A percentile compares a stretch with the other conserved stretches of the same genome.
These are phyloP conservation scores for Melocanna baccifera DNA, from an alignment of 176 grass and related monocot species.

Conservation along the genomic window DNA sequence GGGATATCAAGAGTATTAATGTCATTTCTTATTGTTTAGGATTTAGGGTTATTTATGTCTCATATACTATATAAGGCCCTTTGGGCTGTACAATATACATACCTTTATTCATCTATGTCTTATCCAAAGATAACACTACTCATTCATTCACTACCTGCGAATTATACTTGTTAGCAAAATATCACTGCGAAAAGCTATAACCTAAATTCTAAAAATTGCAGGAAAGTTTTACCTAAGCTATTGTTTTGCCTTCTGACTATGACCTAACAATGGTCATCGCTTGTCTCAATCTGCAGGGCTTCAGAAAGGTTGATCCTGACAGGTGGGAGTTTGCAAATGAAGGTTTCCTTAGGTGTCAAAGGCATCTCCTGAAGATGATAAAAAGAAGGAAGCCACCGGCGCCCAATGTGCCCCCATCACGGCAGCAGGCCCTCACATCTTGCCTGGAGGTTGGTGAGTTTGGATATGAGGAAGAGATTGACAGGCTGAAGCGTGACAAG, in stretches of 20 bases:
- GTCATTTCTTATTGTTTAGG: too few relatives aligned
- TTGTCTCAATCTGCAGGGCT: conserved; percentile 59
- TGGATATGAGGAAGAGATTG: conserved; percentile 77
- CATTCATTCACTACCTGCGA: conserved; percentile 23
- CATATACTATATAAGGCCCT: too few relatives aligned
- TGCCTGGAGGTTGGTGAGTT: conserved; percentile 76
- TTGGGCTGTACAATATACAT: too few relatives aligned
- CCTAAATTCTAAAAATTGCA: not conserved
- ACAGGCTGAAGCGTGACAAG: conserved; percentile 67
- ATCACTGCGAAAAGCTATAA: not conserved
- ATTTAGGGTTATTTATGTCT: too few relatives aligned
- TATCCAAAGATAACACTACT: too few relatives aligned
- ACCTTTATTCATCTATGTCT: too few relatives aligned
- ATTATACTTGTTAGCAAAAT: not conserved
- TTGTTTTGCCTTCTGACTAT: not conserved
- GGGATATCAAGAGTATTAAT: too few relatives aligned
- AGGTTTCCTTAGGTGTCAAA: conserved; percentile 78
- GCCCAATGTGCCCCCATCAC: conserved; percentile 12
- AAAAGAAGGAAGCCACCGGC: conserved; percentile 69
- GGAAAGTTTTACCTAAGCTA: not conserved
- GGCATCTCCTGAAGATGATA: conserved; percentile 74
- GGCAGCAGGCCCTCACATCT: conserved; percentile 37
- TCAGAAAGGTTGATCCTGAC: conserved; percentile 88
- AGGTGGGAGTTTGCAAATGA: conserved; percentile 97
- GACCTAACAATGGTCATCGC: conserved; percentile 13